phyloP scores from a whole-genome alignment of 805 yeast genomes.

The Lipomyces lipofer region DNA sequence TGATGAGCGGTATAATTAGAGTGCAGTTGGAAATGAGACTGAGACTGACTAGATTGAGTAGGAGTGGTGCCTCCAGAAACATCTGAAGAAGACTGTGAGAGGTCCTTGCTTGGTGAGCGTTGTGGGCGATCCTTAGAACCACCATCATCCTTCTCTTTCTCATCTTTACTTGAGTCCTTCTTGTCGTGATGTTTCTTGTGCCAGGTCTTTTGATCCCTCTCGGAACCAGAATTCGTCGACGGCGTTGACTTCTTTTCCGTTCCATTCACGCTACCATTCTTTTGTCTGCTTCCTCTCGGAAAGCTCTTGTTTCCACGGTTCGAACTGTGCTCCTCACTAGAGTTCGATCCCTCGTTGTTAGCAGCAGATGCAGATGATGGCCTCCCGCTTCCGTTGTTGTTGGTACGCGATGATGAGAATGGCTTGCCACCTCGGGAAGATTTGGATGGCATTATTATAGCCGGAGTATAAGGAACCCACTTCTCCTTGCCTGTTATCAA shows the following conservation, averaged over 20 bases:
- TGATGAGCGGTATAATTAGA: not conserved
- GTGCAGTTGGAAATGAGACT: not conserved
- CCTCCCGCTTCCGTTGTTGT: conserved; percentile 17
- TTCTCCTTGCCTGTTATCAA: conserved; percentile 55
- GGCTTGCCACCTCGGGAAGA: conserved; percentile 37
- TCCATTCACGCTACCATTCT: conserved; percentile 25
- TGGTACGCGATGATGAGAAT: conserved; percentile 10
- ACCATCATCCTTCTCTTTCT: conserved; percentile 14
- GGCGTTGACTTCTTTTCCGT: conserved; percentile 19
- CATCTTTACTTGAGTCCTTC: conserved; percentile 9
- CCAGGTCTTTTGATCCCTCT: conserved; percentile 5
- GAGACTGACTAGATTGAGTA: not conserved
- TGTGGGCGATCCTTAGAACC: not conserved
- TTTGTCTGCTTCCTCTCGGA: conserved; percentile 25
- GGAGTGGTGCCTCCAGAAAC: not conserved
- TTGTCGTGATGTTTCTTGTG: conserved; percentile 20
- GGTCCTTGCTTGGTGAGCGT: not conserved
- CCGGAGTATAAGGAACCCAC: conserved; percentile 70
- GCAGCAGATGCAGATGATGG: conserved; percentile 2
- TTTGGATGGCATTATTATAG: conserved; percentile 45
- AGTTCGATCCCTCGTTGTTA: conserved; percentile 3
- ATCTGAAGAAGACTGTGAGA: not conserved
- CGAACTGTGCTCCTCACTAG: conserved; percentile 16
- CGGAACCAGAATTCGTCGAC: conserved; percentile 5
- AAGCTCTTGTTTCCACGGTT: conserved; percentile 16